Evolutionary conservation across 305 asterid genomes (phyloP).

Genomic region (Galium porrigens): DNA sequence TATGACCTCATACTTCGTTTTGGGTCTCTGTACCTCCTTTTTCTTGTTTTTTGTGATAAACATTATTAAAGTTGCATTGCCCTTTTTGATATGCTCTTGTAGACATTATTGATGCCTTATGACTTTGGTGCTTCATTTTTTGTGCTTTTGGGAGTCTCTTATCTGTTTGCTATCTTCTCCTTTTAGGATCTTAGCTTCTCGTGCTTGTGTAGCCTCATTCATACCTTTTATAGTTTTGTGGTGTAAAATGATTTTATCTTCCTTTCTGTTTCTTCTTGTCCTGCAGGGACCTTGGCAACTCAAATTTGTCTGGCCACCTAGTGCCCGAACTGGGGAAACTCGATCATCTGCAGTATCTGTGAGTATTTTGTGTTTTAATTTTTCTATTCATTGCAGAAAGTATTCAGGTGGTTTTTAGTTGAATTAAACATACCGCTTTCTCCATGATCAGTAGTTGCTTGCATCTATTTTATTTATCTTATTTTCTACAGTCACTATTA

Average conservation of each 20-base stretch:
- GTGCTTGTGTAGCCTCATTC: neutral
- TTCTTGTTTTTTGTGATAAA: neutral
- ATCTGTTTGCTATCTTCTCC: neutral
- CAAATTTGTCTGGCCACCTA: constrained; percentile 71
- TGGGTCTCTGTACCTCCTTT: neutral
- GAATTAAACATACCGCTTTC: neutral
- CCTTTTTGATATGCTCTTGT: neutral
- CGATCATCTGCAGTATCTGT: constrained; percentile 83
- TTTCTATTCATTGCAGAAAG: constrained; percentile 8
- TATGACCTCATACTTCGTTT: neutral
- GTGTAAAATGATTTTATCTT: neutral
- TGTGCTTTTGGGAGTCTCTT: neutral
- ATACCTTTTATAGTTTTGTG: constrained; percentile 4
- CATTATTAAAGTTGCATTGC: neutral
- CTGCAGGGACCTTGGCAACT: constrained; percentile 86
- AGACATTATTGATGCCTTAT: neutral
- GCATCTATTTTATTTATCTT: neutral
- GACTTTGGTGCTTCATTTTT: neutral
- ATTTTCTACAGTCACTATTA: neutral
- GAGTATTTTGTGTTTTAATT: constrained; percentile 24
- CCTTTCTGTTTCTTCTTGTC: constrained; percentile 7
- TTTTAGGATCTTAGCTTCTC: neutral
- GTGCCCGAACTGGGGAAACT: constrained; percentile 87
- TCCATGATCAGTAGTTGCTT: neutral
- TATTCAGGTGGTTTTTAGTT: constrained; percentile 7